Base-by-base conservation (phyloP, 352 stramenopile genomes). In the Globisporangium megalacanthum region DNA sequence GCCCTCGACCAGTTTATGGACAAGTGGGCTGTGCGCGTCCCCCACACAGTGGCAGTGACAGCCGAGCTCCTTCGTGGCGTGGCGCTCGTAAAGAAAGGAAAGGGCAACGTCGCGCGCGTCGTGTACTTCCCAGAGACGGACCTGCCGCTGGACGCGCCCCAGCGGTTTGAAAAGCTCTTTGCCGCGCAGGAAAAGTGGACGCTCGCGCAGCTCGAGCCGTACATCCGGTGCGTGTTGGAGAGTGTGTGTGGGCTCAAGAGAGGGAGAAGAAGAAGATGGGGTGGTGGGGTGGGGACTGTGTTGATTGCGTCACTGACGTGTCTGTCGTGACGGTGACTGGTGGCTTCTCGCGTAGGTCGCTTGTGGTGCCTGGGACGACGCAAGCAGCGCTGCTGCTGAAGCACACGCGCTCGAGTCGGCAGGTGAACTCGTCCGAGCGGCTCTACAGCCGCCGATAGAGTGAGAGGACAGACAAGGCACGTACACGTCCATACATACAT, bases 111-210 rank as follows among this genome's bases (percentile, higher is more conserved):
- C 0, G 61, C 64, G 19, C 67, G 71, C 1, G 71, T 92, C 19
- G 60, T 89, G 9, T 92, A 88, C 51, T 89, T 92, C 29, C 71
- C 72, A 0, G 82, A 92, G 56, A 58, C 81, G 6, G 69, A 77
- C 5, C 62, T 94, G 13, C 78, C 84, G 0, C 79, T 75, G 6
- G 82, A 92, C 20, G 79, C 84, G 1, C 89, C 89, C 68, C 70
- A 76, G 56, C 82, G 84, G 22, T 92, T 94, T 49, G 68, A 89
- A 31, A 69, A 76, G 57, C 80, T 94, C 31, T 94, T 94, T 62
- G 61, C 75, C 20, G 69, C 78, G 35, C 84, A 94, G 55, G 79
- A 89, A 45, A 94, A 94, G 56, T 94, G 84, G 84, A 91, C 82
- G 1, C 67, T 92, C 49, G 69, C 68, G 36, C 78, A 94, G 52